Percentiles rank a stretch among this genome's conserved stretches.
These are phyloP conservation scores for Dovyalis caffra DNA, from an alignment of 345 rosid genomes.

Conservation along the genomic window DNA sequence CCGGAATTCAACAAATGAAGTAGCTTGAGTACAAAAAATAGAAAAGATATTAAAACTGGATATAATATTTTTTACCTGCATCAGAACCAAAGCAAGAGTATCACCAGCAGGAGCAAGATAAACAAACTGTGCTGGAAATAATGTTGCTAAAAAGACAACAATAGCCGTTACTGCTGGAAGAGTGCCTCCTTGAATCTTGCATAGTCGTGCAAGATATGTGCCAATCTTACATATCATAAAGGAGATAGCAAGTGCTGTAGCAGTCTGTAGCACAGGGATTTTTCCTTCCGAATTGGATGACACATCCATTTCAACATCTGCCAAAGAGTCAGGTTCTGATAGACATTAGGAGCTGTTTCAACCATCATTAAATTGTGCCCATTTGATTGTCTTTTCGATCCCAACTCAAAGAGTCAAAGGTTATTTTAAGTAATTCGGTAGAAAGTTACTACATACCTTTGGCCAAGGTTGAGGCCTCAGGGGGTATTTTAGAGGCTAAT, in stretches of 20 bases:
- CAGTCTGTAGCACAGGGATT: conserved; percentile 49
- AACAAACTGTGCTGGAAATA: conserved; percentile 55
- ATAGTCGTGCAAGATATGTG: conserved; percentile 34
- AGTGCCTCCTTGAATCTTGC: conserved; percentile 64
- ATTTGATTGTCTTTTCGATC: too few species aligned
- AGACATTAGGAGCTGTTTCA: not conserved
- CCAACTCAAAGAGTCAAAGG: not conserved
- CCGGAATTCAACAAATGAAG: not conserved
- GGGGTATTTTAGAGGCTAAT: conserved; percentile 62
- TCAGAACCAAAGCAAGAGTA: conserved; percentile 60
- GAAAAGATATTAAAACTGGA: not conserved
- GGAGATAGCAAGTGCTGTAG: conserved; percentile 56
- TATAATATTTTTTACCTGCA: conserved; percentile 61
- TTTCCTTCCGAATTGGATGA: conserved; percentile 35
- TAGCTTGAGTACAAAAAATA: not conserved
- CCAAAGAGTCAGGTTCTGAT: conserved; percentile 13
- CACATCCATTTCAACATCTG: conserved; percentile 40
- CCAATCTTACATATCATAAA: conserved; percentile 70
- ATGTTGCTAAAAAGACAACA: conserved; percentile 59
- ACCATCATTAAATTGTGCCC: not conserved
- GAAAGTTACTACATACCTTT: conserved; percentile 33
- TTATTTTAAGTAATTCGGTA: not conserved
- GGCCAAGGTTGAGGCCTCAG: conserved; percentile 49
- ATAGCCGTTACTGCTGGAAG: conserved; percentile 67
- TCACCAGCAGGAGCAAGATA: conserved; percentile 69